phyloP scores from a whole-genome alignment of 2,329 filamentous ascomycete species.

The Dactylonectria macrodidyma region DNA sequence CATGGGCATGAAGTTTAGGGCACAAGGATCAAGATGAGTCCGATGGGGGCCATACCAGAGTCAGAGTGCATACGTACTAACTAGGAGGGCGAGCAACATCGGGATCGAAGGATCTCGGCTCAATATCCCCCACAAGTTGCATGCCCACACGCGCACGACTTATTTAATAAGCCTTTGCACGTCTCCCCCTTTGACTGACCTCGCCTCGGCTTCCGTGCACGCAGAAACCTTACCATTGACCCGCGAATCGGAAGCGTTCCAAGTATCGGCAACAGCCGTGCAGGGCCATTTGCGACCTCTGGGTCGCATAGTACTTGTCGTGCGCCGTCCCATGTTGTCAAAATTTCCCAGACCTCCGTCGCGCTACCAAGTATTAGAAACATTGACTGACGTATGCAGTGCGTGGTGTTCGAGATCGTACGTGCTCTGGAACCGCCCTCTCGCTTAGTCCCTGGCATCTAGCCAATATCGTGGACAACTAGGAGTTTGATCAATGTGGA shows the following conservation, averaged over 20 bases:
- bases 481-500: constrained; percentile 1
- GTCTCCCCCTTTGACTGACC: constrained; percentile 31
- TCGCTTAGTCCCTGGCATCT: background rate
- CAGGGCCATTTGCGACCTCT: constrained; percentile 33
- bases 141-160: constrained; percentile 33
- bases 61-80: background rate
- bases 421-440: background rate
- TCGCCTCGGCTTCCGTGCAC: constrained; percentile 34
- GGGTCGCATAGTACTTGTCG: constrained; percentile 26
- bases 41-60: constrained; percentile 1
- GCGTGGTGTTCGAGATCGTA: background rate
- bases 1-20: constrained; percentile 2
- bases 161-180: constrained; percentile 16
- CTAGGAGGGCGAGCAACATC: constrained; percentile 16
- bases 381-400: background rate
- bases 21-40: constrained; percentile 12
- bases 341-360: background rate
- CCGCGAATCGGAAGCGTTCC: constrained; percentile 47
- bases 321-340: constrained; percentile 9
- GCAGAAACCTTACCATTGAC: constrained; percentile 38
- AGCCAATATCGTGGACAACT: background rate
- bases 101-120: constrained; percentile 38
- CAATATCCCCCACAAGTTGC: constrained; percentile 40
- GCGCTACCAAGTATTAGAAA: background rate
- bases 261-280: constrained; percentile 34